Base-by-base conservation (phyloP, 2,329 filamentous ascomycete genomes). In the Botrytis paeoniae region DNA sequence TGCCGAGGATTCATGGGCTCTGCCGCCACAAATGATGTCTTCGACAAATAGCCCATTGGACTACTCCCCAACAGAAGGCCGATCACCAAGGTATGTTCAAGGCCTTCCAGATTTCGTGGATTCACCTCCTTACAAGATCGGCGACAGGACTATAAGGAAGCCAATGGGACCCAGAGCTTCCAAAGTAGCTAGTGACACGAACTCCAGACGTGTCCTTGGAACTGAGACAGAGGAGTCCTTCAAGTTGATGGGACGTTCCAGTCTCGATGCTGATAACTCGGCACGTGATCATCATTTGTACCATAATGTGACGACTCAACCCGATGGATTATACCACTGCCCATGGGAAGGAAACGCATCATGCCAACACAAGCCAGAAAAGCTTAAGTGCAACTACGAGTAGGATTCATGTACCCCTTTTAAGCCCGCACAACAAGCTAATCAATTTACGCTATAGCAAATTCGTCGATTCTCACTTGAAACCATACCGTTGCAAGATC, bases 331-430 rank as follows among this genome's bases (percentile, higher is more conserved):
- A 74, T 98, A 96, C 85, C 94, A 97, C 85, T 98, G 95, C 86
- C 95, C 95, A 9, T 96, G 92, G 86, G 90, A 92, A 89, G 78
- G 90, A 92, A 82, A 90, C 74, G 73, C 84, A 45, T 85, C 82
- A 80, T 98, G 95, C 88, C 92, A 89, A 83, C 95, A 98, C 89
- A 93, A 93, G 84, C 90, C 95, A 59, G 96, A 97, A 81, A 96
- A 97, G 85, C 92, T 98, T 79, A 98, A 98, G 89, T 98, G 95
- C 90, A 97, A 97, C 85, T 98, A 98, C 82, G 95, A 98, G 95
- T 97, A 91, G 89, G 93, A 62, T 54, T 37, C n/a, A 63, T 65
- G 74, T 29, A 29, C 8, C 16, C 37, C 48, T 57, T 12, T 22
- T 61, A 70, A 54, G 39, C 41, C 41, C 35, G 54, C 32, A 68